These are phyloP conservation scores for Phytophthora crassamura DNA, from an alignment of 352 stramenopile genomes.

Conservation along the genomic window DNA sequence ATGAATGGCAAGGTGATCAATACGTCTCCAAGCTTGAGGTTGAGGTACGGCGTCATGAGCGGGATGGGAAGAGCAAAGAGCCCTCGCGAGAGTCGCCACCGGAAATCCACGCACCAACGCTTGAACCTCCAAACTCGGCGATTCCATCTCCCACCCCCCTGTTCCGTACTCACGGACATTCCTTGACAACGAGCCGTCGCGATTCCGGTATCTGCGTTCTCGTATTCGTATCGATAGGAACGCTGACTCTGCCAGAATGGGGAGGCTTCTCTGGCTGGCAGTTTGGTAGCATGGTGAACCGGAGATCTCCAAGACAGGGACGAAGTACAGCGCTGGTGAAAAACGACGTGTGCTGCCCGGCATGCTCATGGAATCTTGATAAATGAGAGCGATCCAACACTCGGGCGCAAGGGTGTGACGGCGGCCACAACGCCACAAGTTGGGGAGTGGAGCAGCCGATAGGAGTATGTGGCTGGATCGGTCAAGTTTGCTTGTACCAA, in stretches of 20 bases:
- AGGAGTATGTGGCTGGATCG: not conserved
- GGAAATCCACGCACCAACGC: not conserved
- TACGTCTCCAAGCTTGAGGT: constrained; percentile 39
- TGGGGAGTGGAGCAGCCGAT: not conserved
- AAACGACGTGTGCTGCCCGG: not conserved
- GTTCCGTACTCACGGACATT: not conserved
- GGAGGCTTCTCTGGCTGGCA: constrained; percentile 1
- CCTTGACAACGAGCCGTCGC: not conserved
- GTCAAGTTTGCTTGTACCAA: not conserved
- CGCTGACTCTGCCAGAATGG: constrained; percentile 7
- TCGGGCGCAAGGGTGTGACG: no score
- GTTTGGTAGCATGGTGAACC: not conserved
- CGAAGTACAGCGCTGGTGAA: not conserved
- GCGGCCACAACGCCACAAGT: not conserved
- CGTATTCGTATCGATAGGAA: constrained; percentile 1
- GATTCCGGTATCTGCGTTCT: not conserved
- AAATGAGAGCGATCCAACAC: not conserved
- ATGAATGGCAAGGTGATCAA: constrained; percentile 25
- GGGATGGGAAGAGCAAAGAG: constrained; percentile 13
- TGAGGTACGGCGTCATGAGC: constrained; percentile 15
- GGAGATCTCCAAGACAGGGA: not conserved
- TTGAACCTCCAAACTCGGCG: not conserved
- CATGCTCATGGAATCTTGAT: constrained; percentile 1
- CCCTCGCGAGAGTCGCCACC: not conserved
- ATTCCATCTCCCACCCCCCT: not conserved